Percentiles rank a stretch among this genome's conserved stretches.
phyloP scores from a whole-genome alignment of 306 rosid genomes.

The Pachyrhizus erosus region DNA sequence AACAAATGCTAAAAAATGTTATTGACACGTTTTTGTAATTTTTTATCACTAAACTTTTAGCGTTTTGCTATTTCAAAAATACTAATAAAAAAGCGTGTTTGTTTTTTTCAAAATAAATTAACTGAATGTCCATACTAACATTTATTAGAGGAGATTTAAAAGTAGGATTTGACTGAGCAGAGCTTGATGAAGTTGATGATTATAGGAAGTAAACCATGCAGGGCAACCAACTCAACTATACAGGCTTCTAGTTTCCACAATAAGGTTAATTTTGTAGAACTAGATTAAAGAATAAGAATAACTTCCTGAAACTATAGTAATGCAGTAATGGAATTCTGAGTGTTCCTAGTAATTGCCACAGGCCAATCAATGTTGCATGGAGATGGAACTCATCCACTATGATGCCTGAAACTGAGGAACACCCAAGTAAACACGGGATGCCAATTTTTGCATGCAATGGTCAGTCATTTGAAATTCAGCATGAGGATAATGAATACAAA shows the following conservation, averaged over 20 bases:
- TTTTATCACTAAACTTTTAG: no score
- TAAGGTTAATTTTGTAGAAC: neutral
- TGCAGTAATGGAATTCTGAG: constrained; percentile 31
- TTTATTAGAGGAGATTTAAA: neutral
- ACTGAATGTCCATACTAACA: no score
- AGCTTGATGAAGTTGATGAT: neutral
- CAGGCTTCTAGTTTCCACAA: neutral
- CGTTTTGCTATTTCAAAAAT: no score
- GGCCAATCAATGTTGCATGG: constrained; percentile 72
- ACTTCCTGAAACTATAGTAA: neutral
- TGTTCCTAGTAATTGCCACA: constrained; percentile 47
- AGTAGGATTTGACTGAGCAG: neutral
- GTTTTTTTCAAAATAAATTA: neutral
- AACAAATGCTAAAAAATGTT: no score
- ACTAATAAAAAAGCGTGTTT: neutral
- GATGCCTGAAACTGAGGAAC: constrained; percentile 58
- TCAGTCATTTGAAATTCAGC: constrained; percentile 53
- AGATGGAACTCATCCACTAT: constrained; percentile 66
- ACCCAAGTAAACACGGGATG: constrained; percentile 53
- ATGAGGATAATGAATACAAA: constrained; percentile 53
- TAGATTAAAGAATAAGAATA: neutral
- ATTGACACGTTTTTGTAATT: no score
- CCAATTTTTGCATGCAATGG: constrained; percentile 47
- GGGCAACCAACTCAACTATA: no score
- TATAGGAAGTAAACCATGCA: no score